Conservation (phyloP, 352 stramenopile genomes). For the Phytopythium montanum region DNA sequence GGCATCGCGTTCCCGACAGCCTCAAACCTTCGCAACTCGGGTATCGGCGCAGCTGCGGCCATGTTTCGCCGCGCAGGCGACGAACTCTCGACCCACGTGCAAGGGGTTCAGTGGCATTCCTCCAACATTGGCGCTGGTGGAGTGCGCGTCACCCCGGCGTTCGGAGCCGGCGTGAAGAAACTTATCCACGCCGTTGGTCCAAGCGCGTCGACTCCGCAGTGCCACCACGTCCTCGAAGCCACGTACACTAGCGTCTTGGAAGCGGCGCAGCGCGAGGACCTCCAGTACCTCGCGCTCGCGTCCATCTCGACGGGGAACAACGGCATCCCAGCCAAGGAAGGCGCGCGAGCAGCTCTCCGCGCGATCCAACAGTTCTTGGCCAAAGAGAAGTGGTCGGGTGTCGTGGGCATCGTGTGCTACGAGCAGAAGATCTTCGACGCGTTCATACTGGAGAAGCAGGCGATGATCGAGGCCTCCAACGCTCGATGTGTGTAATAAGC, state of each 20-base stretch:
- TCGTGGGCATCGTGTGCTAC: conserved; percentile 35
- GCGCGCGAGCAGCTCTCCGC: conserved; percentile 27
- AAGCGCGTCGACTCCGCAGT: conserved; percentile 18
- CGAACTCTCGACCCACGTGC: background rate
- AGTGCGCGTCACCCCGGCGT: conserved; percentile 37
- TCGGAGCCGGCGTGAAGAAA: conserved; percentile 43
- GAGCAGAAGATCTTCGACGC: conserved; percentile 27
- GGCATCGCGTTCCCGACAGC: conserved; percentile 51
- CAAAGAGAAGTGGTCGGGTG: conserved; percentile 27
- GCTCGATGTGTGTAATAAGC: background rate
- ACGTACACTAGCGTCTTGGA: conserved; percentile 35
- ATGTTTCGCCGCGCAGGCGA: conserved; percentile 42
- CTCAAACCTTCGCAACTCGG: conserved; percentile 31
- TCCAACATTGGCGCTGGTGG: conserved; percentile 22
- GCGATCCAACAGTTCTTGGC: conserved; percentile 41
- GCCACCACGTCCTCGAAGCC: conserved; percentile 18
- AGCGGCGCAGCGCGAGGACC: conserved; percentile 30
- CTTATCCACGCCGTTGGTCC: conserved; percentile 60
- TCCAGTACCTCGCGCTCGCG: conserved; percentile 45
- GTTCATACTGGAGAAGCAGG: conserved; percentile 18
- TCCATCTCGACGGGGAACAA: conserved; percentile 74
- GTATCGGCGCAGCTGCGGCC: conserved; percentile 33
- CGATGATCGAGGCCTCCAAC: conserved; percentile 23
- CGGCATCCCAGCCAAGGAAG: conserved; percentile 23
- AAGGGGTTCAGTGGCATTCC: no score